Conservation (phyloP, 805 yeast species). For the Danielia oregonensis region DNA sequence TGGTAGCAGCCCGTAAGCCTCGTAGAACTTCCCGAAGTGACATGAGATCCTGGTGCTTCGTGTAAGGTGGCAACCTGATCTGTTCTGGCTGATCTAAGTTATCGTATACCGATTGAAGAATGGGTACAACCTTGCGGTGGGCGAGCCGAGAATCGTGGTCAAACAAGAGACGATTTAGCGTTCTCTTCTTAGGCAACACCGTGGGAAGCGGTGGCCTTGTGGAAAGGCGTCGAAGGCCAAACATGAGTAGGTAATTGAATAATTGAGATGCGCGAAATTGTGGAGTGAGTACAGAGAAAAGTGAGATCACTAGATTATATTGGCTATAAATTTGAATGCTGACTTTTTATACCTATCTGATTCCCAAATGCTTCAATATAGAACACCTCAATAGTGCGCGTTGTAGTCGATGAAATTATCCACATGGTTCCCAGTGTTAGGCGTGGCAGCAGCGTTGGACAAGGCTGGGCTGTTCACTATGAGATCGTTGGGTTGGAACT, state of each 20-base stretch:
- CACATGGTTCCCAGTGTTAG: constrained; percentile 14
- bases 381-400: constrained; percentile 11
- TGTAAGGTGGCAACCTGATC: constrained; percentile 41
- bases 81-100: constrained; percentile 38
- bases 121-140: constrained; percentile 50
- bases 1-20: constrained; percentile 57
- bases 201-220: constrained; percentile 23
- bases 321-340: no score
- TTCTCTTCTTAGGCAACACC: constrained; percentile 54
- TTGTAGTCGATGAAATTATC: constrained; percentile 26
- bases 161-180: constrained; percentile 57
- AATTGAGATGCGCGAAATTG: background rate
- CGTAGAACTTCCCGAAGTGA: constrained; percentile 63
- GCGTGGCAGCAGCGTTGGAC: constrained; percentile 11
- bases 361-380: no score
- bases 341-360: no score
- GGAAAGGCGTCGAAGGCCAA: constrained; percentile 5
- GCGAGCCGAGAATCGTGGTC: constrained; percentile 61
- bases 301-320: no score
- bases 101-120: constrained; percentile 49
- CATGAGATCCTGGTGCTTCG: constrained; percentile 59
- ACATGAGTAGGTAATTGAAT: background rate
- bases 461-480: constrained; percentile 11
- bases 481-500: constrained; percentile 10
- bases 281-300: no score